Conservation (phyloP, 768 basidiomycete genomes). For the Rubroboletus satanas region DNA sequence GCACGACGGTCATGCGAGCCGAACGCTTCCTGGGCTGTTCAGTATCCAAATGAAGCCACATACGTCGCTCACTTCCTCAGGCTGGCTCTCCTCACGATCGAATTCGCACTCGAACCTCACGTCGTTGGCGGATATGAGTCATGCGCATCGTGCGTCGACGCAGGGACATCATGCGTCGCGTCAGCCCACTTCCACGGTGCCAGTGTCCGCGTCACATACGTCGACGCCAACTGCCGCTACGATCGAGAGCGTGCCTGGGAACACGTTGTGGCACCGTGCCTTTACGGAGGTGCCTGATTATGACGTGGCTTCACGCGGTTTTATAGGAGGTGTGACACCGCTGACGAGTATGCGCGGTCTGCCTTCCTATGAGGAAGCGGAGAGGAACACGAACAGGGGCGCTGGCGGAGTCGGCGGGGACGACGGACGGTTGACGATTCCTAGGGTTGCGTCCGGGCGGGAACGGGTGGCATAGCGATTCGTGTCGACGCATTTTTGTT, state of each 20-base stretch:
- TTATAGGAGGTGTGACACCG: constrained; percentile 89
- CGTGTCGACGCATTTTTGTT: not conserved
- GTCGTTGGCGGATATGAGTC: not conserved
- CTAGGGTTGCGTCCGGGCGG: not conserved
- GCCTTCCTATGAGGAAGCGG: constrained; percentile 83
- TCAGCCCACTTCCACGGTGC: not conserved
- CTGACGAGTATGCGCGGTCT: constrained; percentile 69
- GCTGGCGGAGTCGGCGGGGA: not conserved
- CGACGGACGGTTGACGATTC: constrained; percentile 12
- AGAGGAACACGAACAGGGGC: constrained; percentile 5
- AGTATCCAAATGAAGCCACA: constrained; percentile 63
- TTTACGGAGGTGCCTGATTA: constrained; percentile 86
- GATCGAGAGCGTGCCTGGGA: constrained; percentile 25
- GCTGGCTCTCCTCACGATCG: constrained; percentile 39
- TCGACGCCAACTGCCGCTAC: constrained; percentile 3
- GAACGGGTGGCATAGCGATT: not conserved
- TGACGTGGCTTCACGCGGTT: constrained; percentile 76
- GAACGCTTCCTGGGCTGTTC: constrained; percentile 50
- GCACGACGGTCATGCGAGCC: constrained; percentile 48
- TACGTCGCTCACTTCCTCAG: constrained; percentile 40
- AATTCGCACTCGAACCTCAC: constrained; percentile 31
- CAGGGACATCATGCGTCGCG: not conserved
- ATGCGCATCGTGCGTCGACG: constrained; percentile 2
- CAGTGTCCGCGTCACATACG: not conserved
- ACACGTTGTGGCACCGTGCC: constrained; percentile 51